phyloP scores from a whole-genome alignment of 495 filamentous ascomycete genomes.

The Aspergillus ostianus region DNA sequence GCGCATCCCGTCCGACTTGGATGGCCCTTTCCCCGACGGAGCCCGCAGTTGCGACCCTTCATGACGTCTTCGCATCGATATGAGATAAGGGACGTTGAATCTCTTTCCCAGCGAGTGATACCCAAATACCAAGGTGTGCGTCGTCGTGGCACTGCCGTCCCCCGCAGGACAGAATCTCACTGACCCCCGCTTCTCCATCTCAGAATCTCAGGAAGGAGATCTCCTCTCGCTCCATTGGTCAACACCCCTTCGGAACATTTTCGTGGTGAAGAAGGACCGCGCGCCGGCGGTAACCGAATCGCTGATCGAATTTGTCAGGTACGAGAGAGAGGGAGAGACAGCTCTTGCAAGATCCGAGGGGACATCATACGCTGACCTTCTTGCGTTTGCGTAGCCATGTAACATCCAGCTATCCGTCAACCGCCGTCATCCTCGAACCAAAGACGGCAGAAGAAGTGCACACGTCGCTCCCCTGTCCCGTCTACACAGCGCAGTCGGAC shows the following conservation, averaged over 20 bases:
- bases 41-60: slow-evolving; percentile 29
- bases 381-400: slow-evolving; percentile 56
- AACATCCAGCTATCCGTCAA: slow-evolving; percentile 71
- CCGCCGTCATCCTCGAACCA: slow-evolving; percentile 80
- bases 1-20: slow-evolving; percentile 1
- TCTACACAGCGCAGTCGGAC: slow-evolving; percentile 55
- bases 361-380: slow-evolving; percentile 10
- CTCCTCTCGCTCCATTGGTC: slow-evolving; percentile 88
- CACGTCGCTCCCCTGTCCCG: slow-evolving; percentile 68
- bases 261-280: slow-evolving; percentile 83
- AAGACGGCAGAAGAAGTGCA: slow-evolving; percentile 72
- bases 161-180: background rate
- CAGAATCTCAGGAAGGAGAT: slow-evolving; percentile 55
- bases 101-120: slow-evolving; percentile 39
- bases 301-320: slow-evolving; percentile 75
- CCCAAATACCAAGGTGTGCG: slow-evolving; percentile 54
- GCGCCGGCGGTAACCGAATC: slow-evolving; percentile 68
- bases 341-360: background rate
- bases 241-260: slow-evolving; percentile 80
- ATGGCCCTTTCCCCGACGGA: background rate
- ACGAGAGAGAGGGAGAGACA: slow-evolving; percentile 13
- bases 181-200: background rate
- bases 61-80: slow-evolving; percentile 35
- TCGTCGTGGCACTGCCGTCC: slow-evolving; percentile 2
- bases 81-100: slow-evolving; percentile 45